Base-by-base conservation (phyloP, 106 monocot species). In the Dioscorea dumetorum region DNA sequence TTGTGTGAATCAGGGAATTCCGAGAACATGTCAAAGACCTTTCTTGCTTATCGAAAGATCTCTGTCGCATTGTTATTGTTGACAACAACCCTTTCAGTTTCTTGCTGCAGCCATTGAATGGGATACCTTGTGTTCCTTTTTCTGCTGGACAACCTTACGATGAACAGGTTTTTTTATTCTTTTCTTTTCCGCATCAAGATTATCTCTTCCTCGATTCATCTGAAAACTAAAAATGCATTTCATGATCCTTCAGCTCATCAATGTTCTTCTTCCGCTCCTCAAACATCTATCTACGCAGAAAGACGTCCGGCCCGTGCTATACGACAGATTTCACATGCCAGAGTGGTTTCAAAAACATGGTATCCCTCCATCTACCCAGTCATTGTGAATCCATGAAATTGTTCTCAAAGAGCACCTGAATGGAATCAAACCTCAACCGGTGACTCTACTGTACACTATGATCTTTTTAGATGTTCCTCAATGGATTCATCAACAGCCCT, bases 51-150 rank as follows among this genome's bases (percentile, higher is more conserved):
- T 84, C 79, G 23, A 66, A 76, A 61, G 73, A 84, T 66, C 48
- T 76, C 52, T 64, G 76, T 48, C 68, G 83, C n/a, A 73, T 56
- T 66, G 83, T 84, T 20, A 64, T 84, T 67, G 83, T 84, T 66
- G 81, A 90, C 52, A 90, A 90, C 69, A 90, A 90, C 76, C 90
- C 90, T 11, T 90, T 86, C 66, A 86, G 86, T 69, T 90, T 90
- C 67, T 73, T 86, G 68, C 76, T 86, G 64, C 90, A 90, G 50
- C 90, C 90, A 48, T 57, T 79, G 32, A 90, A 90, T 69, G 90
- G 90, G 35, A 84, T 90, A 60, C 90, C 90, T 12, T 90, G 90
- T 50, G 23, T 90, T 67, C 90, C 90, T 33, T 90, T 90, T 62
- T 78, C 78, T 66, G 83, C 81, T 19, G 83, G 83, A 41, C 90